phyloP scores from a whole-genome alignment of 1,284 basidiomycete species.

The Ceratobasidium sp. region DNA sequence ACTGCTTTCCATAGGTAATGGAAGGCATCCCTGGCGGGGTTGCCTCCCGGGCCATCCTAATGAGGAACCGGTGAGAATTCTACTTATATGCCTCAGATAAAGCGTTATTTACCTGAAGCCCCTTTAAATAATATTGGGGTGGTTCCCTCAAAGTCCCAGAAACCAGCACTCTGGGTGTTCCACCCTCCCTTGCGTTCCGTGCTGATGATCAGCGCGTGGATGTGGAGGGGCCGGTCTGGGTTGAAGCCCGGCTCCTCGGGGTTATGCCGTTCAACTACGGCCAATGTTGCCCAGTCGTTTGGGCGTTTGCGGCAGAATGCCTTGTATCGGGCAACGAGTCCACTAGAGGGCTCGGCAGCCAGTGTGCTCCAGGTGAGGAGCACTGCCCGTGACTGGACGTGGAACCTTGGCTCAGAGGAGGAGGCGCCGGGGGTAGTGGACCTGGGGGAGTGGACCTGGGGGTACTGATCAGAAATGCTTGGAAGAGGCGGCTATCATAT shows the following conservation, averaged over 20 bases:
- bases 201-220: not conserved
- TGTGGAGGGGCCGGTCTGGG: not conserved
- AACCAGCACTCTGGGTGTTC: not conserved
- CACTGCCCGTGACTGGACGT: not conserved
- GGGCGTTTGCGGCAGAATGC: not conserved
- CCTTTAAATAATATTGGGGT: not conserved
- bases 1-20: not conserved
- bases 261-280: not conserved
- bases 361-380: not conserved
- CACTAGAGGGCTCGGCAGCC: not conserved
- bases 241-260: not conserved
- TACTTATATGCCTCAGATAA: no score
- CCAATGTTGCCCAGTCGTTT: not conserved
- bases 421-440: no score
- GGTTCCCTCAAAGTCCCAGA: not conserved
- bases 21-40: not conserved
- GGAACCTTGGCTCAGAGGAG: not conserved
- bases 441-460: no score
- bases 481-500: no score
- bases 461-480: no score
- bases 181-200: not conserved
- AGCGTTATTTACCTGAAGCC: no score
- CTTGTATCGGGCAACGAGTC: not conserved
- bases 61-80: no score
- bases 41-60: not conserved